phyloP scores from a whole-genome alignment of 2,329 filamentous ascomycete genomes.

The Phyllosticta citriasiana region DNA sequence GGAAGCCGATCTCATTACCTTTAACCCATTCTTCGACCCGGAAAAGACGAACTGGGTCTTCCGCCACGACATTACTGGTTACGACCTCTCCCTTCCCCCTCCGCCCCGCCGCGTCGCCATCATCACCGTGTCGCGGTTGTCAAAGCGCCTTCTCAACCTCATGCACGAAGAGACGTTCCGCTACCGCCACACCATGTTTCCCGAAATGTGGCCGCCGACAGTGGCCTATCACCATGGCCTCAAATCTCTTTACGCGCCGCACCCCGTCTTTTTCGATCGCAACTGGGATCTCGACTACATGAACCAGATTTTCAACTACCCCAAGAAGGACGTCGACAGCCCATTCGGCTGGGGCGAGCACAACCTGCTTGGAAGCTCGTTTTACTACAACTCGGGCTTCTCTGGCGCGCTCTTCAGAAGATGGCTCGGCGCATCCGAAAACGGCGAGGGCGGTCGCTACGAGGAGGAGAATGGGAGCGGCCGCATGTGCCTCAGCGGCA shows the following conservation, averaged over 20 bases:
- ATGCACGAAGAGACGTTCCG: conserved; percentile 70
- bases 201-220: conserved; percentile 70
- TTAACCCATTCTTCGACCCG: conserved; percentile 72
- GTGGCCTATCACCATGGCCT: conserved; percentile 66
- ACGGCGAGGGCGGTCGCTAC: conserved; percentile 31
- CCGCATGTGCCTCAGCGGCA: conserved; percentile 36
- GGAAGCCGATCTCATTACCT: conserved; percentile 62
- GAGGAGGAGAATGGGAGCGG: conserved; percentile 36
- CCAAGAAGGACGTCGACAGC: conserved; percentile 33
- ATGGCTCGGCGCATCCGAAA: conserved; percentile 40
- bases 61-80: conserved; percentile 57
- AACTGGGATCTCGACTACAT: conserved; percentile 49
- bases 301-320: conserved; percentile 40
- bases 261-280: conserved; percentile 71
- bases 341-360: conserved; percentile 44
- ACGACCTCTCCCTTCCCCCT: conserved; percentile 42
- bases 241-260: conserved; percentile 68
- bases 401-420: conserved; percentile 38
- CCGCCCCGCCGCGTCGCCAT: conserved; percentile 68
- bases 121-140: conserved; percentile 65
- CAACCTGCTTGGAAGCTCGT: conserved; percentile 40
- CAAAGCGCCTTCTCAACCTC: conserved; percentile 58
- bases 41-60: conserved; percentile 64
- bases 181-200: conserved; percentile 62
- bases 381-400: conserved; percentile 43